Evolutionary conservation across 768 basidiomycete genomes (phyloP).

Genomic region (Boletus sensibilis): DNA sequence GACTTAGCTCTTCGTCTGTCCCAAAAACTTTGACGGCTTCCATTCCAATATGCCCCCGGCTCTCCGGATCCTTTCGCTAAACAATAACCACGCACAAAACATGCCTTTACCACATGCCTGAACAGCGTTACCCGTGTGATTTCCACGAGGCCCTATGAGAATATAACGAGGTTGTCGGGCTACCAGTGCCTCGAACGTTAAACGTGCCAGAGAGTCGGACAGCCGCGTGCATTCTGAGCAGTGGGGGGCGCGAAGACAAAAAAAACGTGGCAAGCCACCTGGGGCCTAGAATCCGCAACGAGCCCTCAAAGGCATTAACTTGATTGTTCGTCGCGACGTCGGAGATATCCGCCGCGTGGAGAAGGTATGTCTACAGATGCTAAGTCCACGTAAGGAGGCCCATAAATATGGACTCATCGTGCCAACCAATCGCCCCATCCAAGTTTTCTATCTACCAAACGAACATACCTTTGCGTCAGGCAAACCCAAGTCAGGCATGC

Average conservation of each 20-base stretch:
- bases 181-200: background rate
- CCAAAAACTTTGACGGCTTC: background rate
- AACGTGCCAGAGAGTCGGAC: slow-evolving; percentile 8
- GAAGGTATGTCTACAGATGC: slow-evolving; percentile 9
- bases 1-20: background rate
- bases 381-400: slow-evolving; percentile 1
- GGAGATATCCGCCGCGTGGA: slow-evolving; percentile 20
- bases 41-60: slow-evolving; percentile 6
- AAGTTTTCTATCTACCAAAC: slow-evolving; percentile 9
- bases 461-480: background rate
- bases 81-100: slow-evolving; percentile 11
- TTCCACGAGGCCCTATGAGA: slow-evolving; percentile 20
- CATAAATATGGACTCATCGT: slow-evolving; percentile 26
- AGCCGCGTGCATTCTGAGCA: slow-evolving; percentile 1
- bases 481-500: slow-evolving; percentile 14
- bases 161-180: slow-evolving; percentile 16
- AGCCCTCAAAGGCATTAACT: background rate
- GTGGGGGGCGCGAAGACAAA: background rate
- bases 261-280: slow-evolving; percentile 9
- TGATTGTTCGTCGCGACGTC: slow-evolving; percentile 5
- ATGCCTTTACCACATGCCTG: slow-evolving; percentile 18
- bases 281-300: background rate
- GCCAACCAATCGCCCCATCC: slow-evolving; percentile 9
- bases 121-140: background rate
- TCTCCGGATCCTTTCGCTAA: slow-evolving; percentile 19